phyloP scores from a whole-genome alignment of 2,329 filamentous ascomycete genomes.

The Cercospora sp. region DNA sequence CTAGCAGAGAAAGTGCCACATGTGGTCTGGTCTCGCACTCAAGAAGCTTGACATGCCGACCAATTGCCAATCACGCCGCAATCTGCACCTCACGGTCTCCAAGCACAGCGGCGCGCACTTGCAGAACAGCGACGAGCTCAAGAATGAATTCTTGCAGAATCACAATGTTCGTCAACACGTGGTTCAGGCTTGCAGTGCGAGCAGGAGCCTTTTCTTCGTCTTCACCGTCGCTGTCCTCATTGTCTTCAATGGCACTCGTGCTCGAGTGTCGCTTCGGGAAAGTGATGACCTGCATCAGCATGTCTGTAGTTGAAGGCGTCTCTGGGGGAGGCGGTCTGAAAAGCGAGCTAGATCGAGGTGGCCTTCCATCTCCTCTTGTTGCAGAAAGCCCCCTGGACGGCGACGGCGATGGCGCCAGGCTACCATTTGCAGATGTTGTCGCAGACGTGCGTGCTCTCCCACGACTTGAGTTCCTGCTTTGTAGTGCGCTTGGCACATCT shows the following conservation, averaged over 20 bases:
- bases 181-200: constrained; percentile 47
- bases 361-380: constrained; percentile 5
- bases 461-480: constrained; percentile 27
- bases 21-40: neutral
- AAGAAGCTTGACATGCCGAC: neutral
- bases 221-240: constrained; percentile 22
- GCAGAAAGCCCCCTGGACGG: constrained; percentile 18
- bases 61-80: neutral
- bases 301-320: constrained; percentile 37
- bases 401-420: constrained; percentile 14
- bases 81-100: constrained; percentile 43
- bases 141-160: constrained; percentile 53
- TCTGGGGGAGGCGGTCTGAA: constrained; percentile 41
- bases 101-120: constrained; percentile 51
- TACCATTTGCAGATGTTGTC: constrained; percentile 16
- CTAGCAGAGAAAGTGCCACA: neutral
- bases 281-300: constrained; percentile 36
- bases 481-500: constrained; percentile 17
- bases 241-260: neutral
- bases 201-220: constrained; percentile 29
- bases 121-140: constrained; percentile 51
- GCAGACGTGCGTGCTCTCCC: constrained; percentile 25
- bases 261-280: constrained; percentile 21
- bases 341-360: constrained; percentile 24
- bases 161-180: constrained; percentile 53